A percentile compares a stretch with the other conserved stretches of the same genome.
These are phyloP conservation scores for Colletotrichum filicis DNA, from an alignment of 2,329 filamentous ascomycete species.

Conservation along the genomic window DNA sequence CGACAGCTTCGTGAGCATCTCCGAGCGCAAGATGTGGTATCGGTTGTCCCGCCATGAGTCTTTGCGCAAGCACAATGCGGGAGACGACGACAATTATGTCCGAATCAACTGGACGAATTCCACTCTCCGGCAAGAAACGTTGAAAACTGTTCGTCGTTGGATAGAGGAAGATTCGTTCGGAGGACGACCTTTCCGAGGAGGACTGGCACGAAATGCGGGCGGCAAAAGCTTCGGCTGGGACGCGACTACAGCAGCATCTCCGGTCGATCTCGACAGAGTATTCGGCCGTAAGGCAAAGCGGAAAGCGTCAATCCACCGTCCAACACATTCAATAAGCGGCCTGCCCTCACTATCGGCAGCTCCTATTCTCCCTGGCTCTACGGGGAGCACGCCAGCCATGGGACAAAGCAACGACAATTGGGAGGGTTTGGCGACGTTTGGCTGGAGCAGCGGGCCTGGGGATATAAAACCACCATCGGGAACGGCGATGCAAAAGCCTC, in stretches of 20 bases:
- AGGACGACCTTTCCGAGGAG: constrained; percentile 59
- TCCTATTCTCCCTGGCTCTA: neutral
- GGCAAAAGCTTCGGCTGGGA: constrained; percentile 72
- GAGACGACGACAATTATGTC: constrained; percentile 69
- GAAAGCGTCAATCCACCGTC: constrained; percentile 38
- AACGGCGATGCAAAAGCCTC: neutral
- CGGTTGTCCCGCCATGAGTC: constrained; percentile 71
- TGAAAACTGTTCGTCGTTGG: constrained; percentile 72
- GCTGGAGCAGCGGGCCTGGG: constrained; percentile 39
- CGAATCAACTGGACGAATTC: constrained; percentile 69
- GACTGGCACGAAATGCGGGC: constrained; percentile 47
- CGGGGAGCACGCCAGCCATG: constrained; percentile 39
- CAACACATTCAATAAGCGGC: constrained; percentile 32
- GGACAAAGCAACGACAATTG: constrained; percentile 30
- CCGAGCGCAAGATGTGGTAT: constrained; percentile 74
- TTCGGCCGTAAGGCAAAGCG: constrained; percentile 50
- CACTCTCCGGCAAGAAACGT: constrained; percentile 61
- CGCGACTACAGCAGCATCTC: constrained; percentile 53
- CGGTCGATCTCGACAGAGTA: constrained; percentile 59
- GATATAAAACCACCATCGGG: neutral
- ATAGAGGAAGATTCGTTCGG: constrained; percentile 72
- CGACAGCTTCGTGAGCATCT: constrained; percentile 64
- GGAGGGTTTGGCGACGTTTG: constrained; percentile 41
- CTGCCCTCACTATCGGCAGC: constrained; percentile 21
- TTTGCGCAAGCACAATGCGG: constrained; percentile 64